Base-by-base conservation (phyloP, 1,284 basidiomycete genomes). In the Trametes polyzona region DNA sequence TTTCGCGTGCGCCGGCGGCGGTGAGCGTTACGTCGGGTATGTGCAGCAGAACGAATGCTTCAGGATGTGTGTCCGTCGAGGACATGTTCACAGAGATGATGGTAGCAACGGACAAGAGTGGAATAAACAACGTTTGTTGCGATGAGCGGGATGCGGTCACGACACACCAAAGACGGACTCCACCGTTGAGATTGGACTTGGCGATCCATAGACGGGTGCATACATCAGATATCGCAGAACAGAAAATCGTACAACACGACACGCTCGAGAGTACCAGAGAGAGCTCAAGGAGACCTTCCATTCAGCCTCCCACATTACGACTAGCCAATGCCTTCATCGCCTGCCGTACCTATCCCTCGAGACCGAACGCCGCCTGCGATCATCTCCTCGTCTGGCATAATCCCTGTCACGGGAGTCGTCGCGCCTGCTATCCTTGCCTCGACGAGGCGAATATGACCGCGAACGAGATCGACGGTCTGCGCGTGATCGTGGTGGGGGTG, bases 31-130 rank as follows among this genome's bases (percentile, higher is more conserved):
- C 78, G 59, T 80, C 74, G 5, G 78, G 76, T 14, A 87, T 71
- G 4, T 74, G 81, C 49, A 88, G 72, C 23, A 87, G 78, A 9
- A 81, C 63, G 67, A 83, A 84, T 1, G 83, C 83, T 62, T 84
- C 77, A 3, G 61, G 57, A 23, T 62, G 61, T 8, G 61, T 63
- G 30, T 12, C 46, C n/a, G 52, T 40, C n/a, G 53, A 33, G 21
- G 58, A 46, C 55, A 59, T 63, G 10, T 36, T 23, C 16, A 17
- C 21, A 37, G 12, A 17, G 10, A 16, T 23, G 9, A 42, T 37
- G 43, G 37, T 21, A 23, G 26, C 5, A 16, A n/a, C 16, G 19
- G 46, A 11, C 4, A 39, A 17, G 21, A 30, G 4, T 12, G 17
- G 35, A 26, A 8, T 8, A n/a, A 17, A 44, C 33, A n/a, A n/a